Percentiles rank a stretch among this genome's conserved stretches.
Evolutionary conservation across 2,329 filamentous ascomycete genomes (phyloP).

Genomic region (Dothideomycetidae sp.): DNA sequence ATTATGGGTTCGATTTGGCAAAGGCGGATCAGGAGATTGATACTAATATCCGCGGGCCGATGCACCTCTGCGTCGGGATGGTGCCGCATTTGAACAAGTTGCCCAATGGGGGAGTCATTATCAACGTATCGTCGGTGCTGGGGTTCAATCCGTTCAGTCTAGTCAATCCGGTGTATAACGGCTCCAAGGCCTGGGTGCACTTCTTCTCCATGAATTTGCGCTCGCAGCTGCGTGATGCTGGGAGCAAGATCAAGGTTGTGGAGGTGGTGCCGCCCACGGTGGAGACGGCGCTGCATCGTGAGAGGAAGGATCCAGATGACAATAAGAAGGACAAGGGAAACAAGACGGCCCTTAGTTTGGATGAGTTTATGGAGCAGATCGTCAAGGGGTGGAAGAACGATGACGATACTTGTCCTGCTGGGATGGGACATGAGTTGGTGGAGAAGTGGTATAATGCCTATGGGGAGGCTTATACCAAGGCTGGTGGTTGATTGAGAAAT

Average conservation of each 20-base stretch:
- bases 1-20: slow-evolving; percentile 28
- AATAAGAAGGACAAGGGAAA: slow-evolving; percentile 48
- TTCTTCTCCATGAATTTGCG: slow-evolving; percentile 43
- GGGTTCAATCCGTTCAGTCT: slow-evolving; percentile 39
- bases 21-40: slow-evolving; percentile 44
- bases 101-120: slow-evolving; percentile 29
- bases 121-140: slow-evolving; percentile 42
- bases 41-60: slow-evolving; percentile 44
- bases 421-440: slow-evolving; percentile 29
- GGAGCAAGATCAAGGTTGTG: slow-evolving; percentile 33
- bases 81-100: slow-evolving; percentile 37
- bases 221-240: slow-evolving; percentile 31
- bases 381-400: slow-evolving; percentile 32
- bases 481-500: too few relatives aligned
- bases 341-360: slow-evolving; percentile 30
- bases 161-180: slow-evolving; percentile 46
- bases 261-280: slow-evolving; percentile 44
- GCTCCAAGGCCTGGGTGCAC: slow-evolving; percentile 44
- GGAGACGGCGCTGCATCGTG: slow-evolving; percentile 40
- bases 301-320: slow-evolving; percentile 41
- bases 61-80: slow-evolving; percentile 39
- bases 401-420: slow-evolving; percentile 36
- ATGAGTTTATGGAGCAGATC: slow-evolving; percentile 41
- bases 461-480: slow-evolving; percentile 16
- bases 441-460: slow-evolving; percentile 30